These are phyloP conservation scores for Camillea tinctor DNA, from an alignment of 2,329 filamentous ascomycete species.

Conservation along the genomic window DNA sequence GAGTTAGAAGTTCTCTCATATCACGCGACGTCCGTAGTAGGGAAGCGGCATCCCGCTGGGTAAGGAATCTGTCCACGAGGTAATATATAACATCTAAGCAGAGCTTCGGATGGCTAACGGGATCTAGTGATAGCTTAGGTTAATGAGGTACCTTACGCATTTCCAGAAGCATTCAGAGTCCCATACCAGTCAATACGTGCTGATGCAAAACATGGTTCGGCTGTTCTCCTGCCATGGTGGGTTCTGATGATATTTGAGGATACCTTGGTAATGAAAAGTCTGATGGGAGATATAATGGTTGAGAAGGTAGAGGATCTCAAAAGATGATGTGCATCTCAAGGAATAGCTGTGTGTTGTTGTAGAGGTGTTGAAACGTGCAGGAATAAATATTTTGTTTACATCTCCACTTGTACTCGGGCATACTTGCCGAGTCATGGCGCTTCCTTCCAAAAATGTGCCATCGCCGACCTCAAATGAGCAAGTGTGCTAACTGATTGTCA, in stretches of 20 bases:
- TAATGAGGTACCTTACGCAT: not conserved
- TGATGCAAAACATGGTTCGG: not conserved
- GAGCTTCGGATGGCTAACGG: not conserved
- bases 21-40: not conserved
- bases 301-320: not conserved
- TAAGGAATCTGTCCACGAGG: not conserved
- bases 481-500: too few relatives aligned
- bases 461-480: too few relatives aligned
- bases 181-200: not conserved
- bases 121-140: not conserved
- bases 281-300: not conserved
- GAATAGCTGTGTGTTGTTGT: not conserved
- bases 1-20: not conserved
- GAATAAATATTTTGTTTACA: too few relatives aligned
- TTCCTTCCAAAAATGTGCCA: too few relatives aligned
- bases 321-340: not conserved
- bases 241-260: not conserved
- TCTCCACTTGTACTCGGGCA: too few relatives aligned
- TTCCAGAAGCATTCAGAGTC: not conserved
- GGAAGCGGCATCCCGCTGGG: not conserved
- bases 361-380: not conserved
- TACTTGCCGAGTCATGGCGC: too few relatives aligned
- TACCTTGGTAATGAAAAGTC: not conserved
- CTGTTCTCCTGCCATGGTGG: not conserved
- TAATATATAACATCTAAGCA: not conserved